These are phyloP conservation scores for Penicillium verhagenii DNA, from an alignment of 495 filamentous ascomycete species.

Conservation along the genomic window DNA sequence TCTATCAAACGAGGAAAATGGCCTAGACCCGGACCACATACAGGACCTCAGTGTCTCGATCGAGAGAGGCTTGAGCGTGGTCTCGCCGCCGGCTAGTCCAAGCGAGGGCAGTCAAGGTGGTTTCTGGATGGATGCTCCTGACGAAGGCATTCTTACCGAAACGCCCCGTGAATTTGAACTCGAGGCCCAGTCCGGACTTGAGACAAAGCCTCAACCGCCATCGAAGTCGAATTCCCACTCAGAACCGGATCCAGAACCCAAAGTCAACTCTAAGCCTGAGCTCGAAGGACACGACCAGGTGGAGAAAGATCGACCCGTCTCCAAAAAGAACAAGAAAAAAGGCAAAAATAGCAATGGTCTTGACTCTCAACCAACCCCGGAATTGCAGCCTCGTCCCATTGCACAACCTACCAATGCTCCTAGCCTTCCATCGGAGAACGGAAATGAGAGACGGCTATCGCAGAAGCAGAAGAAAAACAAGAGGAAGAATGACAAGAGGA, in stretches of 20 bases:
- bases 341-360: background rate
- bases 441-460: background rate
- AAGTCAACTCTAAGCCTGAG: too few species aligned
- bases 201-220: background rate
- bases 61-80: background rate
- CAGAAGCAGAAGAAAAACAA: too few species aligned
- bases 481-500: conserved; percentile 5
- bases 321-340: background rate
- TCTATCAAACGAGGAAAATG: background rate
- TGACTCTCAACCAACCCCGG: background rate
- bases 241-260: too few species aligned
- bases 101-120: background rate
- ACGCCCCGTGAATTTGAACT: too few species aligned
- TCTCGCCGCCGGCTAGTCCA: background rate
- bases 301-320: background rate
- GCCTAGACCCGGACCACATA: background rate
- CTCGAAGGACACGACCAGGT: too few species aligned
- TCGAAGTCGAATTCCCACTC: too few species aligned
- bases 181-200: background rate
- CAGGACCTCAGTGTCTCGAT: background rate
- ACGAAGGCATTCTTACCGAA: too few species aligned
- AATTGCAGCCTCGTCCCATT: background rate
- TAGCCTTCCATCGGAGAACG: too few species aligned
- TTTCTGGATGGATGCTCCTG: background rate
- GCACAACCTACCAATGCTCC: too few species aligned